phyloP scores from a whole-genome alignment of 75 land plant genomes.

The Selaginella moellendorffii region DNA sequence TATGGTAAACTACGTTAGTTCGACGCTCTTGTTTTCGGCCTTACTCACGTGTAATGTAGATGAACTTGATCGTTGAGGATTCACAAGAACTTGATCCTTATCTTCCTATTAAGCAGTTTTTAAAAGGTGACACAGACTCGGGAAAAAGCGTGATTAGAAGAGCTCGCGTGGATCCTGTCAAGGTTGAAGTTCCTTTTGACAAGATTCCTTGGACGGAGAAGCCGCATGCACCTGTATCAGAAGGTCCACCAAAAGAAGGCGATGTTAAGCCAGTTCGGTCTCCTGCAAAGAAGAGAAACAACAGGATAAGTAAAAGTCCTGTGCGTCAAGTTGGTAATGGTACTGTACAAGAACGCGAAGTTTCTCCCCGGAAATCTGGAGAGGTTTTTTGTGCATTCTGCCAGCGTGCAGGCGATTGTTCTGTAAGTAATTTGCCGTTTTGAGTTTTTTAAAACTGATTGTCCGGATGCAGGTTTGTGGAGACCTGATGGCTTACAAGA shows the following conservation, averaged over 20 bases:
- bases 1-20: slow-evolving; percentile 39
- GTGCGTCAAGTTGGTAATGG: no score
- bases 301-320: no score
- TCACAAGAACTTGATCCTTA: background rate
- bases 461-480: slow-evolving; percentile 11
- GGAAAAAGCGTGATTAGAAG: background rate
- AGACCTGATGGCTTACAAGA: background rate
- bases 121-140: background rate
- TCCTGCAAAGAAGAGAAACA: no score
- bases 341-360: no score
- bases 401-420: slow-evolving; percentile 2
- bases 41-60: no score
- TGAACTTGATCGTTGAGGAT: background rate
- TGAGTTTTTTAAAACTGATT: background rate
- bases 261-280: no score
- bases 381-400: slow-evolving; percentile 10
- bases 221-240: no score
- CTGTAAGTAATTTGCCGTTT: background rate
- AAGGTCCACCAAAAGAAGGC: no score
- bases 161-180: no score
- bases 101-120: background rate
- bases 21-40: no score
- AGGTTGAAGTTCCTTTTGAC: no score
- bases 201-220: no score
- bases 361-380: background rate